Evolutionary conservation across 257 asterid species (phyloP), one percentile per base, ranked within the genome.

Genomic region (Schizonepeta tenuifolia): DNA sequence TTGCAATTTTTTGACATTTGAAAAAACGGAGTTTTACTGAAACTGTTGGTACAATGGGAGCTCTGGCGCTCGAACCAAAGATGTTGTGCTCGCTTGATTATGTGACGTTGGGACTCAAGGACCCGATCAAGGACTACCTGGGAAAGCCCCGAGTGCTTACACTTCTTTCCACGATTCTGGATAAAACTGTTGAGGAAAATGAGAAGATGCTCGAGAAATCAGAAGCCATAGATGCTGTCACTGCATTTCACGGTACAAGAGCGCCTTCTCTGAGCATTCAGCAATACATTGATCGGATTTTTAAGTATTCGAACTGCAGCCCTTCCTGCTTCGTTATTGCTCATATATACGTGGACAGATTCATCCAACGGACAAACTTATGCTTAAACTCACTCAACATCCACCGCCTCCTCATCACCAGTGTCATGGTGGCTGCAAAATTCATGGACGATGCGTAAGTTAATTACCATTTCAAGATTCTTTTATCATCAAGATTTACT

Each of bases 341-440:
- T 43, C 88, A 86, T 72, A 78, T 95, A 70, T 92, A 92, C 55
- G 20, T 90, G 73, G 97, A 95, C 72, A 86, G 90, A 77, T 95
- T 83, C 75, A 72, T 88, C 74, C 87, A 83, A 64, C 79, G 78
- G 55, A 86, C 88, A 9, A 74, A 80, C 46, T 44, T 85, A 10
- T 41, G 69, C 62, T 65, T 92, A 50, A 88, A 95, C 21, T 86
- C 96, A 38, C 90, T 92, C 73, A 95, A 86, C 73, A 78, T 92
- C 50, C 99, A 95, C 75, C 86, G 98, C 0, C 94, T 95, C 71
- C 81, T 95, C 6, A 90, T 95, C 75, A 92, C 97, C 28, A 85
- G 99, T 38, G 81, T 92, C 51, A 90, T 92, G 99, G 89, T 92
- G 75, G 98, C 99, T 2, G 97, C 97, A 26, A 95, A 95, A 75